These are phyloP conservation scores for Suhomyces anneliseae DNA, from an alignment of 1,139 yeast species.

Conservation along the genomic window DNA sequence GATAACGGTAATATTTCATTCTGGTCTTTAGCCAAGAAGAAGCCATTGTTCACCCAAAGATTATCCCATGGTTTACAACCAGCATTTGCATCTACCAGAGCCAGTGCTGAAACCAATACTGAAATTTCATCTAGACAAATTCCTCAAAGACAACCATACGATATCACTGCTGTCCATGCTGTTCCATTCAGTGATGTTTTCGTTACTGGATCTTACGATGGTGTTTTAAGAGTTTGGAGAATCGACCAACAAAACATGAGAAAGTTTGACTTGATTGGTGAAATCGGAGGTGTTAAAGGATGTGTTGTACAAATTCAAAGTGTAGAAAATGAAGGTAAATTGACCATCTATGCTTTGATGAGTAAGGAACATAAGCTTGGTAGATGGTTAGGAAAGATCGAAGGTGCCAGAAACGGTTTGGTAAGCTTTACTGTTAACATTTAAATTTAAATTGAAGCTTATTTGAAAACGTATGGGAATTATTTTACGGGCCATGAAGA, in stretches of 20 bases:
- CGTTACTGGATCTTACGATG: conserved; percentile 86
- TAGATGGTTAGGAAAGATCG: conserved; percentile 61
- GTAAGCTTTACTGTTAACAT: conserved; percentile 40
- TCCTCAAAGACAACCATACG: conserved; percentile 74
- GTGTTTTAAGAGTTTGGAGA: conserved; percentile 74
- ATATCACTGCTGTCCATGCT: conserved; percentile 81
- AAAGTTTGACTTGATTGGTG: conserved; percentile 55
- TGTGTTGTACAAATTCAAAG: conserved; percentile 68
- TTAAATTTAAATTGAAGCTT: conserved; percentile 15
- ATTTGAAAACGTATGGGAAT: no score
- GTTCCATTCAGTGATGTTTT: conserved; percentile 89
- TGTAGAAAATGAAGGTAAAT: conserved; percentile 52
- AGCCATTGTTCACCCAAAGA: conserved; percentile 70
- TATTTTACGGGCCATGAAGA: no score
- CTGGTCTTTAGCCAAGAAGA: conserved; percentile 90
- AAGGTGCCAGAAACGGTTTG: conserved; percentile 45
- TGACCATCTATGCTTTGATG: conserved; percentile 64
- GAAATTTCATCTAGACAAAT: conserved; percentile 48
- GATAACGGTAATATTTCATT: conserved; percentile 87
- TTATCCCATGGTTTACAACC: conserved; percentile 79
- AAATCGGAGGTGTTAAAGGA: conserved; percentile 63
- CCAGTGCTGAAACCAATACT: conserved; percentile 66
- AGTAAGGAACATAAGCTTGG: conserved; percentile 88
- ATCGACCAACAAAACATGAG: conserved; percentile 60
- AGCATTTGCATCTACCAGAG: conserved; percentile 42